Percentiles rank a stretch among this genome's conserved stretches.
phyloP scores from a whole-genome alignment of 2,329 filamentous ascomycete species.

The Neopestalotiopsis rosae region DNA sequence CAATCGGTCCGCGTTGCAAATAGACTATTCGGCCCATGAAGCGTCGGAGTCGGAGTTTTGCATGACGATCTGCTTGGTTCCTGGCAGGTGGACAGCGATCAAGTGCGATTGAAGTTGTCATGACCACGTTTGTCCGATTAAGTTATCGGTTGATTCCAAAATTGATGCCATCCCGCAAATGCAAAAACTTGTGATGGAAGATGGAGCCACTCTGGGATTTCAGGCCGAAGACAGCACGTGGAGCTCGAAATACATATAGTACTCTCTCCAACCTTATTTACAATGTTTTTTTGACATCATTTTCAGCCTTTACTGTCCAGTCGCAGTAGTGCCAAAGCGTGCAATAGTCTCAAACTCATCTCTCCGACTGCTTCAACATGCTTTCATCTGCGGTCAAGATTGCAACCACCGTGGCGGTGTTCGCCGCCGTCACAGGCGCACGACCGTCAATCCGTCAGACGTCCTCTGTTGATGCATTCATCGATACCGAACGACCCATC shows the following conservation, averaged over 20 bases:
- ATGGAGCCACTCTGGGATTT: background rate
- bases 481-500: slow-evolving; percentile 50
- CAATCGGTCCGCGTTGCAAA: slow-evolving; percentile 10
- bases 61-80: slow-evolving; percentile 9
- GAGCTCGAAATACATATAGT: background rate
- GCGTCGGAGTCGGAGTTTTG: slow-evolving; percentile 8
- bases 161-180: background rate
- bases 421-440: background rate
- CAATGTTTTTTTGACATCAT: background rate
- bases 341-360: too few relatives aligned
- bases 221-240: background rate
- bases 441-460: slow-evolving; percentile 1
- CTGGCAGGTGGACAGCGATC: slow-evolving; percentile 1
- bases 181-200: too few relatives aligned
- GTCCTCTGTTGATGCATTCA: slow-evolving; percentile 33
- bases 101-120: background rate
- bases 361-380: background rate
- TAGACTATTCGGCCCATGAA: slow-evolving; percentile 2
- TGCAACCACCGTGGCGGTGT: background rate
- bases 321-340: background rate
- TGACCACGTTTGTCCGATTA: background rate
- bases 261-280: background rate
- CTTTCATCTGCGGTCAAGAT: background rate
- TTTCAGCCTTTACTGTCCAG: background rate
- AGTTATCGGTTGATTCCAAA: background rate